These are phyloP conservation scores for Linnemannia zychae DNA, from an alignment of 192 early-diverging fungal genomes.

Conservation along the genomic window DNA sequence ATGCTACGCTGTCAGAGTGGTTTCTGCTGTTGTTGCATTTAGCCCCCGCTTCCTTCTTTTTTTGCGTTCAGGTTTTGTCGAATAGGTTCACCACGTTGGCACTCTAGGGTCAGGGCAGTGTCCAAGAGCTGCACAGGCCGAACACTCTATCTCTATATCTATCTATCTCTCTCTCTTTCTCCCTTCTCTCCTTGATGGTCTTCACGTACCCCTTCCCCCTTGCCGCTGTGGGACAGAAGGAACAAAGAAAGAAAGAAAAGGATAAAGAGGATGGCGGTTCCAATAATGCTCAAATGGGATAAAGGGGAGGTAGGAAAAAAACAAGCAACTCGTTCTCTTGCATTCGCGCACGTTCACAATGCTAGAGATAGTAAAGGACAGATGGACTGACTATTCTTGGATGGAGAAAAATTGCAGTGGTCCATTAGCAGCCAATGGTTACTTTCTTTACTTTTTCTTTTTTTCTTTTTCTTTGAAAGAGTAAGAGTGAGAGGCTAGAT, in stretches of 20 bases:
- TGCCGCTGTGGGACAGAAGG: background rate
- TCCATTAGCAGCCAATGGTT: background rate
- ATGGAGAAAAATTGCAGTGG: background rate
- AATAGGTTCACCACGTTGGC: constrained; percentile 22
- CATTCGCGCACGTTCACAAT: background rate
- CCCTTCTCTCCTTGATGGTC: background rate
- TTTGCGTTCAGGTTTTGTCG: constrained; percentile 2
- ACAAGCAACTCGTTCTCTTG: background rate
- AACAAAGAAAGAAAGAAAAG: background rate
- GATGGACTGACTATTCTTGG: background rate
- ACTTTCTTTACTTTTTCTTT: background rate
- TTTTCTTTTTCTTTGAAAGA: too few species aligned
- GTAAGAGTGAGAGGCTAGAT: too few species aligned
- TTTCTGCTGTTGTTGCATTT: background rate
- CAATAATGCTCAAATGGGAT: background rate
- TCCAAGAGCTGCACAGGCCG: background rate
- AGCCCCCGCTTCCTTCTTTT: background rate
- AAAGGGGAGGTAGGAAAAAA: background rate
- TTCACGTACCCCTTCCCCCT: background rate
- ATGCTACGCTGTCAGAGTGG: background rate
- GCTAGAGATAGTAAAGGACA: background rate
- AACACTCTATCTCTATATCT: background rate
- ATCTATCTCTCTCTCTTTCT: too few species aligned
- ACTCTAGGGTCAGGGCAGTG: constrained; percentile 14
- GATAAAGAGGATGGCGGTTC: background rate